Evolutionary conservation across 2,329 filamentous ascomycete genomes (phyloP).

Genomic region (Sporothrix globosa): DNA sequence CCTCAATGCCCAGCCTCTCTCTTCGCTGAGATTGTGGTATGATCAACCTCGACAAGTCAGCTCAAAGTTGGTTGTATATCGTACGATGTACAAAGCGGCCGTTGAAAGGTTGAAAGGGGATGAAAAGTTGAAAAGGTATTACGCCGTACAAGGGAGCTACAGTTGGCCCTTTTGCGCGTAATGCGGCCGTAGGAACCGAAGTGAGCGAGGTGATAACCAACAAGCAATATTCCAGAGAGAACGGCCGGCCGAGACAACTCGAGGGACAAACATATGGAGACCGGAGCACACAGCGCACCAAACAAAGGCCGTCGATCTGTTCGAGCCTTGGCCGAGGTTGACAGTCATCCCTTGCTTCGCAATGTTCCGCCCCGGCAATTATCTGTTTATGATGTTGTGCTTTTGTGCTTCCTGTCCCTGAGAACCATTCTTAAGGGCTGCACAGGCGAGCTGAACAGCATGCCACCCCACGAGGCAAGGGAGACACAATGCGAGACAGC

Average conservation of each 20-base stretch:
- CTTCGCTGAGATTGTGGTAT: no score
- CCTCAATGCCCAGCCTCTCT: slow-evolving; percentile 11
- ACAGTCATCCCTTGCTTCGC: not conserved
- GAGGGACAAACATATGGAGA: not conserved
- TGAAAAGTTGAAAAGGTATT: no score
- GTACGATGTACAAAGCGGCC: no score
- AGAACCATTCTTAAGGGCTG: not conserved
- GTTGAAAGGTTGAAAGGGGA: no score
- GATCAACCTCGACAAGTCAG: no score
- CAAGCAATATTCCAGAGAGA: no score
- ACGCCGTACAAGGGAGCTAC: no score
- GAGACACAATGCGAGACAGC: not conserved
- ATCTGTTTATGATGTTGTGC: not conserved
- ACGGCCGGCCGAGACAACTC: not conserved
- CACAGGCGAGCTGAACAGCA: slow-evolving; percentile 18
- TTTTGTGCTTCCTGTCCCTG: not conserved
- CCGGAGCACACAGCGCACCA: no score
- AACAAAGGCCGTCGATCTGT: not conserved
- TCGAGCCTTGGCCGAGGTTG: not conserved
- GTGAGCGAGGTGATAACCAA: no score
- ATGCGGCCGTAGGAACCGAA: no score
- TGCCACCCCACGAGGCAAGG: slow-evolving; percentile 17
- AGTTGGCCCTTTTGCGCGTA: no score
- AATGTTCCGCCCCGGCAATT: not conserved
- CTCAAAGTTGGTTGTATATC: no score